These are phyloP conservation scores for Chrysanthemum makinoi DNA, from an alignment of 129 eudicot genomes.

Conservation along the genomic window DNA sequence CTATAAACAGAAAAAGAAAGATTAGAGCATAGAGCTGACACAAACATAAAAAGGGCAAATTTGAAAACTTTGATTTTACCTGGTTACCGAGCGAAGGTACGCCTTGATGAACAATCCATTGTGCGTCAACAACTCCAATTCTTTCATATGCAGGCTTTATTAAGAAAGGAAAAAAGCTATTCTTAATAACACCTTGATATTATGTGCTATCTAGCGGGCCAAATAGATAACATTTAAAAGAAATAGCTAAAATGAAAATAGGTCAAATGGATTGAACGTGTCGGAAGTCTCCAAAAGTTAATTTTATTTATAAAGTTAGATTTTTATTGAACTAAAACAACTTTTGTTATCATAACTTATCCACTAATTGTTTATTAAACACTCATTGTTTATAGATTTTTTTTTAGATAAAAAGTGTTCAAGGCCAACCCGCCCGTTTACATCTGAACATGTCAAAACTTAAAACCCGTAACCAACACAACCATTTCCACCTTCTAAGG, in stretches of 20 bases:
- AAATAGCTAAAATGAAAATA: neutral
- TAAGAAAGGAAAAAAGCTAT: conserved; percentile 8
- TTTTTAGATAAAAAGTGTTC: neutral
- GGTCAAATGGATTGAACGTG: neutral
- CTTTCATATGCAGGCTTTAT: conserved; percentile 78
- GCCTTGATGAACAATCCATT: conserved; percentile 84
- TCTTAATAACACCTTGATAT: conserved; percentile 17
- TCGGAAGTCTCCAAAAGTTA: neutral
- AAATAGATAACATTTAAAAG: neutral
- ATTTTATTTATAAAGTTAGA: neutral
- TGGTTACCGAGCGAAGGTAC: conserved; percentile 87
- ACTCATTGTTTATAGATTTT: neutral
- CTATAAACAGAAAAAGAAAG: conserved; percentile 27
- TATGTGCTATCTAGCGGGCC: neutral
- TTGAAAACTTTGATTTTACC: conserved; percentile 40
- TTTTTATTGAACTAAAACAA: neutral
- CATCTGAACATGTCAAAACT: neutral
- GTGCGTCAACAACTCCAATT: conserved; percentile 97
- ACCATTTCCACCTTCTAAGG: neutral
- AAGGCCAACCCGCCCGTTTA: neutral
- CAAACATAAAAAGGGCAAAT: neutral
- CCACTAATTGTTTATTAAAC: neutral
- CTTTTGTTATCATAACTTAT: neutral
- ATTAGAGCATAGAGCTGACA: conserved; percentile 4
- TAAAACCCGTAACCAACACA: neutral